Conservation (phyloP, 2,329 filamentous ascomycete species). For the Cladophialophora bantiana region DNA sequence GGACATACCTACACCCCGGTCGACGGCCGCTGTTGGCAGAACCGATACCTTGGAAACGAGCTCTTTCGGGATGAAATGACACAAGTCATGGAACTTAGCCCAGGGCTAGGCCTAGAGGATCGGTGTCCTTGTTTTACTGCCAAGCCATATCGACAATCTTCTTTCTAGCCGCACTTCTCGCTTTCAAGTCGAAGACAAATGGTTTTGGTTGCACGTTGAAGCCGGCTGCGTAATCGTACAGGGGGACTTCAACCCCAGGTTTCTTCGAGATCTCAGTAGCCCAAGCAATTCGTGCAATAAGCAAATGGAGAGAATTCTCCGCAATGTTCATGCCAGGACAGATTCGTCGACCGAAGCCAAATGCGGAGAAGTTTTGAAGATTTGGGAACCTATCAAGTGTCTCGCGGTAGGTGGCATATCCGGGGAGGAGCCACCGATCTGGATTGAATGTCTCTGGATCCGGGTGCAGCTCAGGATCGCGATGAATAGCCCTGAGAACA, state of each 20-base stretch:
- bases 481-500: constrained; percentile 17
- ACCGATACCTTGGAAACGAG: too few species aligned
- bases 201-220: constrained; percentile 34
- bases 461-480: constrained; percentile 40
- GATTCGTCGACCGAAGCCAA: constrained; percentile 38
- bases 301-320: constrained; percentile 55
- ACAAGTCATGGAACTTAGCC: too few species aligned
- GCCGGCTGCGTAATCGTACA: constrained; percentile 33
- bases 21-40: too few species aligned
- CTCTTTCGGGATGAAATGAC: too few species aligned
- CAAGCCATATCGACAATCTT: constrained; percentile 19
- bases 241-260: constrained; percentile 23
- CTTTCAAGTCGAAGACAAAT: constrained; percentile 30
- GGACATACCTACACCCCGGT: too few species aligned
- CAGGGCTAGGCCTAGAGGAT: constrained; percentile 8
- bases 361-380: constrained; percentile 30
- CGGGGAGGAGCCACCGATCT: constrained; percentile 35
- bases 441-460: constrained; percentile 39
- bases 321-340: constrained; percentile 38
- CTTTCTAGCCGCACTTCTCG: constrained; percentile 17
- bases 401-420: constrained; percentile 37
- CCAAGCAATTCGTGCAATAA: constrained; percentile 63
- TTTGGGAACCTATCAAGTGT: constrained; percentile 37
- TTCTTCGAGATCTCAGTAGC: constrained; percentile 55
- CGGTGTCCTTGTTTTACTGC: constrained; percentile 3